Evolutionary conservation across 208 protist species (phyloP).

Genomic region (Crithidia fasciculata): DNA sequence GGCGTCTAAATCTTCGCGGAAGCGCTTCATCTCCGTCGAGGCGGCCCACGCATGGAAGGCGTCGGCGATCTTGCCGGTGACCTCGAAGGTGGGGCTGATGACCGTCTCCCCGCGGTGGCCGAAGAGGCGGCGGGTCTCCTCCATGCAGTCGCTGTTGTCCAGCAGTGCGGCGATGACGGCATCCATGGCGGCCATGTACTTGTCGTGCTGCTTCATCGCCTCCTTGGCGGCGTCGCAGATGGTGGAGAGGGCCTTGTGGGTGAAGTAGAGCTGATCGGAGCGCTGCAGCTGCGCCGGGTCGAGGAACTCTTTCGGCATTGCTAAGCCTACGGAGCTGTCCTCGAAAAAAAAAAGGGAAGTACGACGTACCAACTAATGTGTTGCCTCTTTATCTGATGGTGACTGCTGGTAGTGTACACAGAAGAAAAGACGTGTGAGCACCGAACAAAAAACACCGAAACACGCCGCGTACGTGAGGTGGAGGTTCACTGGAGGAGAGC

Average conservation of each 20-base stretch:
- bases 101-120: not conserved
- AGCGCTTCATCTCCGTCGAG: not conserved
- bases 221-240: not conserved
- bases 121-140: not conserved
- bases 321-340: not conserved
- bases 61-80: not conserved
- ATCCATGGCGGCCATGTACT: not conserved
- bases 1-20: not conserved
- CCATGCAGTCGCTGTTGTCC: constrained; percentile 11
- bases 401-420: too few relatives aligned
- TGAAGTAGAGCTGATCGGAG: constrained; percentile 8
- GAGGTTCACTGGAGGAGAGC: too few relatives aligned
- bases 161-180: not conserved
- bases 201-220: constrained; percentile 6
- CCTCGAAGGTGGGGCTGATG: not conserved
- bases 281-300: not conserved
- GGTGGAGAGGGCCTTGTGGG: constrained; percentile 3
- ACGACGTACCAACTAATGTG: too few relatives aligned
- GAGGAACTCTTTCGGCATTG: constrained; percentile 3
- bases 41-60: not conserved
- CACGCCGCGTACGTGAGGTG: too few relatives aligned
- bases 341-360: too few relatives aligned
- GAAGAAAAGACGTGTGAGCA: too few relatives aligned
- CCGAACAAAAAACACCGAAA: too few relatives aligned
- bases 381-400: too few relatives aligned